Evolutionary conservation across 768 basidiomycete species (phyloP).

Genomic region (Suillus americanus): DNA sequence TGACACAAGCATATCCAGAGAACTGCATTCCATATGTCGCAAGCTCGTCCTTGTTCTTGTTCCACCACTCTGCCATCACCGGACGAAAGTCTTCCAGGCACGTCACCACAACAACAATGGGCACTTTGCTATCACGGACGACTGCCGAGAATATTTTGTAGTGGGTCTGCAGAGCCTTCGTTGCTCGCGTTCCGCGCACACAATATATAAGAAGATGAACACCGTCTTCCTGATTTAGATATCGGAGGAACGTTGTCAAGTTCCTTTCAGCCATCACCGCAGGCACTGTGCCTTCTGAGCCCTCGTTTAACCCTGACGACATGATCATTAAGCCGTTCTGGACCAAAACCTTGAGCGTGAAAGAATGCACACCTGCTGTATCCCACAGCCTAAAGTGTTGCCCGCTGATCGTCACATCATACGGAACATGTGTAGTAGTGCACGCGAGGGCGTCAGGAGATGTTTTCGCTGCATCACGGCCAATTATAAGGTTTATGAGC

Average conservation of each 20-base stretch:
- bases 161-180: slow-evolving; percentile 23
- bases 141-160: slow-evolving; percentile 27
- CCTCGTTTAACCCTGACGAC: slow-evolving; percentile 22
- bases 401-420: slow-evolving; percentile 23
- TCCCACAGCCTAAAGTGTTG: slow-evolving; percentile 29
- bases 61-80: slow-evolving; percentile 34
- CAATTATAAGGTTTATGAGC: slow-evolving; percentile 39
- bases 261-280: slow-evolving; percentile 8
- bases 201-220: slow-evolving; percentile 32
- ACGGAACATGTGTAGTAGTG: slow-evolving; percentile 27
- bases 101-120: slow-evolving; percentile 16
- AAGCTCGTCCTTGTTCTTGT: slow-evolving; percentile 25
- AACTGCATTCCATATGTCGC: slow-evolving; percentile 25
- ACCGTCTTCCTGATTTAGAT: slow-evolving; percentile 27
- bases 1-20: slow-evolving; percentile 34
- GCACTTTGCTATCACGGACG: slow-evolving; percentile 25
- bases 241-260: slow-evolving; percentile 18
- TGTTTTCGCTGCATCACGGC: slow-evolving; percentile 23
- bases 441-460: slow-evolving; percentile 33
- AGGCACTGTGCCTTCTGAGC: slow-evolving; percentile 4
- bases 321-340: slow-evolving; percentile 24
- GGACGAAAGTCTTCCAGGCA: slow-evolving; percentile 15
- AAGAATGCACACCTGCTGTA: slow-evolving; percentile 34
- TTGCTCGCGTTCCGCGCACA: slow-evolving; percentile 27
- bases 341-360: slow-evolving; percentile 13